Evolutionary conservation across 306 rosid genomes (phyloP).

Genomic region (Prunus salicina): DNA sequence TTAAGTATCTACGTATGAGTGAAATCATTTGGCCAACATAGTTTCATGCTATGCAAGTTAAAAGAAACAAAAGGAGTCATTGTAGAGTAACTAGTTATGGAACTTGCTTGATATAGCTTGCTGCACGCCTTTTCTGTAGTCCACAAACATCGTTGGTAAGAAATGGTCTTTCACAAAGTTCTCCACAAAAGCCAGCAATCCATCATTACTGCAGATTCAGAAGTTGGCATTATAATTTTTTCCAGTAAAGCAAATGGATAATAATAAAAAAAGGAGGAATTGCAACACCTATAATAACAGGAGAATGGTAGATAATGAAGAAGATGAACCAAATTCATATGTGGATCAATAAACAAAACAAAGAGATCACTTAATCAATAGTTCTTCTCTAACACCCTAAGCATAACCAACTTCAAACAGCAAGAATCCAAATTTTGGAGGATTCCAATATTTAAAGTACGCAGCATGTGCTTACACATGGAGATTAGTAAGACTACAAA

Average conservation of each 20-base stretch:
- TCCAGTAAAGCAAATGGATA: slow-evolving; percentile 1
- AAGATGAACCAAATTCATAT: not conserved
- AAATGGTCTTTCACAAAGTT: slow-evolving; percentile 98
- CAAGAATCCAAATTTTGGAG: not conserved
- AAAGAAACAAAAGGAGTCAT: not conserved
- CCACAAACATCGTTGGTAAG: slow-evolving; percentile 96
- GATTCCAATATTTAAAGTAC: not conserved
- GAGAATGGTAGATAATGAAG: slow-evolving; percentile 1
- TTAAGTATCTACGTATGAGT: not conserved
- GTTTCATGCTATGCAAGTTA: not conserved
- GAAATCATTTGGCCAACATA: not conserved
- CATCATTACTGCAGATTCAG: slow-evolving; percentile 84
- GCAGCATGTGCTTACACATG: not conserved
- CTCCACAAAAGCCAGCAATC: slow-evolving; percentile 92
- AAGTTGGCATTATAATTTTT: slow-evolving; percentile 26
- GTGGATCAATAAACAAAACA: not conserved
- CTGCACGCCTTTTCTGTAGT: slow-evolving; percentile 96
- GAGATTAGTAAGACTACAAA: not conserved
- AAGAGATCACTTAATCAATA: not conserved
- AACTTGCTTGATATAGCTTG: slow-evolving; percentile 99
- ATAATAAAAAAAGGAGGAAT: not conserved
- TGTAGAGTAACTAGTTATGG: slow-evolving; percentile 27
- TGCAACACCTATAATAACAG: not conserved
- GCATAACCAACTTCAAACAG: not conserved
- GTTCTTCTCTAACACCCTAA: not conserved